phyloP scores from a whole-genome alignment of 1,139 yeast species.

The Debaryomycetaceae sp. region DNA sequence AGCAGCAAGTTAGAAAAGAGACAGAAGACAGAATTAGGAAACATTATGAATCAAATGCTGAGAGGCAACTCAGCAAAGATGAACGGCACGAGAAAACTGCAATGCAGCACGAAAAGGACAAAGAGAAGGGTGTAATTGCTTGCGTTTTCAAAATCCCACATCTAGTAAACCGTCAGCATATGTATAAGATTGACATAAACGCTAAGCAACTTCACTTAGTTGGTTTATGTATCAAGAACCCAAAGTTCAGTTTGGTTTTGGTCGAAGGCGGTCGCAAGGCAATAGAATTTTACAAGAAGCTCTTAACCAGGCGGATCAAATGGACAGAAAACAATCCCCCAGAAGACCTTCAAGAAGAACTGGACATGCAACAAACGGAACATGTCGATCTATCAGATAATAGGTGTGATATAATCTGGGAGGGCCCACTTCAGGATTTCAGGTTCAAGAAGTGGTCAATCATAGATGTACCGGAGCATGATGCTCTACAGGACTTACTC shows the following conservation, averaged over 20 bases:
- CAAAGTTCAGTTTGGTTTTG: slow-evolving; percentile 55
- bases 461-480: slow-evolving; percentile 47
- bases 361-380: slow-evolving; percentile 20
- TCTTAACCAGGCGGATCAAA: slow-evolving; percentile 59
- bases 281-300: slow-evolving; percentile 57
- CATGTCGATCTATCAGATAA: slow-evolving; percentile 27
- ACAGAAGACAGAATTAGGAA: slow-evolving; percentile 58
- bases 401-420: slow-evolving; percentile 64
- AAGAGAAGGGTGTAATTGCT: slow-evolving; percentile 47
- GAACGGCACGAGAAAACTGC: slow-evolving; percentile 50
- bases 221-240: slow-evolving; percentile 51
- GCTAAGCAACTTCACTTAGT: slow-evolving; percentile 67
- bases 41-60: slow-evolving; percentile 62
- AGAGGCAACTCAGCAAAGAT: slow-evolving; percentile 59
- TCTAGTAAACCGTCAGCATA: slow-evolving; percentile 61
- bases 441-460: slow-evolving; percentile 63
- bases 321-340: slow-evolving; percentile 53
- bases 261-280: slow-evolving; percentile 71
- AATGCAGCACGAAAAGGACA: slow-evolving; percentile 42
- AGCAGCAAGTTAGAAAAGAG: slow-evolving; percentile 64
- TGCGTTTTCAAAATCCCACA: slow-evolving; percentile 57
- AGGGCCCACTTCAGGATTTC: slow-evolving; percentile 58
- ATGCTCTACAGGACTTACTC: slow-evolving; percentile 52
- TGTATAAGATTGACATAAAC: slow-evolving; percentile 71
- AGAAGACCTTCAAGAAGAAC: slow-evolving; percentile 4